A percentile compares a stretch with the other conserved stretches of the same genome.
Conservation (phyloP, 768 basidiomycete genomes). For the Mycena polygramma region DNA sequence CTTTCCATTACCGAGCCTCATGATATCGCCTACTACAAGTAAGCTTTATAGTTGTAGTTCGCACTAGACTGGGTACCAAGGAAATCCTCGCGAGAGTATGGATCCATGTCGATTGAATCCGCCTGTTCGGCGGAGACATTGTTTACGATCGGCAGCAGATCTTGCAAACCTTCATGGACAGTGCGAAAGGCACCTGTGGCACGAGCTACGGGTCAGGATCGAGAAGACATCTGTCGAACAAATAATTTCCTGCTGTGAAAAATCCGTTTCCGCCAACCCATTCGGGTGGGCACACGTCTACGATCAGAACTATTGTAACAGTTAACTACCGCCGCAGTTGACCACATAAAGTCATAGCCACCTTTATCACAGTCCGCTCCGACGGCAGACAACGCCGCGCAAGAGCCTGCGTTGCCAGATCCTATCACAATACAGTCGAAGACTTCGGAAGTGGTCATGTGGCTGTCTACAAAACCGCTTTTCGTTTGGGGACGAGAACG, state of each 20-base stretch:
- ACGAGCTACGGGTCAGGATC: neutral
- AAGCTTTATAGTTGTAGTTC: neutral
- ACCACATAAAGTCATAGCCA: slow-evolving; percentile 37
- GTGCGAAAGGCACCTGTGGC: slow-evolving; percentile 54
- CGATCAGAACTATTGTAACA: slow-evolving; percentile 60
- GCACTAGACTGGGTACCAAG: slow-evolving; percentile 48
- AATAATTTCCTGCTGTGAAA: slow-evolving; percentile 69
- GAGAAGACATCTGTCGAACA: neutral
- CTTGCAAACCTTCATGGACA: slow-evolving; percentile 70
- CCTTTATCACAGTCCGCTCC: slow-evolving; percentile 70
- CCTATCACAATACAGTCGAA: slow-evolving; percentile 67
- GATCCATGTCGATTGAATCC: slow-evolving; percentile 65
- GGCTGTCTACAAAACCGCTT: neutral
- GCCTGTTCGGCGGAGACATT: slow-evolving; percentile 60
- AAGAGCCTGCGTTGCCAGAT: slow-evolving; percentile 62
- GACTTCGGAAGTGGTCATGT: slow-evolving; percentile 11
- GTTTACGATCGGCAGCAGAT: slow-evolving; percentile 67
- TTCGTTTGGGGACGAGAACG: neutral
- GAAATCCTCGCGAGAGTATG: slow-evolving; percentile 70
- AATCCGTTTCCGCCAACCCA: slow-evolving; percentile 82
- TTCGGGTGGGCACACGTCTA: slow-evolving; percentile 73
- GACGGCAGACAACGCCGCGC: slow-evolving; percentile 71
- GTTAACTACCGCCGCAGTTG: slow-evolving; percentile 13
- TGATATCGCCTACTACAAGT: slow-evolving; percentile 58
- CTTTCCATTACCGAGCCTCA: slow-evolving; percentile 66